Percentiles rank a stretch among this genome's conserved stretches.
Evolutionary conservation across 306 rosid genomes (phyloP).

Genomic region (Cicer pinnatifidum): DNA sequence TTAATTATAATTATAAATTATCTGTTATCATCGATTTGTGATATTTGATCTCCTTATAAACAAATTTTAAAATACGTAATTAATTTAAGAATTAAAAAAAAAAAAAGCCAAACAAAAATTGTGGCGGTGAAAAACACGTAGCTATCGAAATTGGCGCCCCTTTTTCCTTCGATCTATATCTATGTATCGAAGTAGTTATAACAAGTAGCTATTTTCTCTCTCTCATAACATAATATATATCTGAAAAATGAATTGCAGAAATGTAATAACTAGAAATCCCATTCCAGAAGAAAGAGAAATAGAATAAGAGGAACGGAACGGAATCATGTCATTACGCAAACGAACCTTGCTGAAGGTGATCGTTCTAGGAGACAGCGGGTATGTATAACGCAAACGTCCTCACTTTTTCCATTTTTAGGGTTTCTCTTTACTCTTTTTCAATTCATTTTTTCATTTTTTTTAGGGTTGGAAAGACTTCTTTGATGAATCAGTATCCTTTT

Average conservation of each 20-base stretch:
- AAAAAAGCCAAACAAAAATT: background rate
- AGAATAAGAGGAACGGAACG: background rate
- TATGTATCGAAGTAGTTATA: too few species aligned
- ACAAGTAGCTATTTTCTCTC: background rate
- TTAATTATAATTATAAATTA: too few species aligned
- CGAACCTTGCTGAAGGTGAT: slow-evolving; percentile 95
- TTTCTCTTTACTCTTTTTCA: background rate
- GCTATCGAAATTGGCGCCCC: slow-evolving; percentile 65
- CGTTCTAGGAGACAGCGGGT: slow-evolving; percentile 97
- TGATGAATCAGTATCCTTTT: slow-evolving; percentile 94
- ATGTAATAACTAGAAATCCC: background rate
- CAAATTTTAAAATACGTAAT: too few species aligned
- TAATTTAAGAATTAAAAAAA: too few species aligned
- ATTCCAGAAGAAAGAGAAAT: too few species aligned
- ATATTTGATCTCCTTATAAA: too few species aligned
- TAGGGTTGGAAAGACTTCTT: slow-evolving; percentile 95
- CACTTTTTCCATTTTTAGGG: background rate
- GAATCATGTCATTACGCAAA: slow-evolving; percentile 73
- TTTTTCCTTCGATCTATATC: slow-evolving; percentile 5
- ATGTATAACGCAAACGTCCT: slow-evolving; percentile 47
- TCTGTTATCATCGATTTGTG: too few species aligned
- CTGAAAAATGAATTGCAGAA: background rate
- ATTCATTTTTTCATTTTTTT: slow-evolving; percentile 30
- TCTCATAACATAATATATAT: background rate
- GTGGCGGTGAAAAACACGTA: background rate